Evolutionary conservation across 371 early-diverging fungal genomes (phyloP).

Genomic region (Rhizopus stolonifer): DNA sequence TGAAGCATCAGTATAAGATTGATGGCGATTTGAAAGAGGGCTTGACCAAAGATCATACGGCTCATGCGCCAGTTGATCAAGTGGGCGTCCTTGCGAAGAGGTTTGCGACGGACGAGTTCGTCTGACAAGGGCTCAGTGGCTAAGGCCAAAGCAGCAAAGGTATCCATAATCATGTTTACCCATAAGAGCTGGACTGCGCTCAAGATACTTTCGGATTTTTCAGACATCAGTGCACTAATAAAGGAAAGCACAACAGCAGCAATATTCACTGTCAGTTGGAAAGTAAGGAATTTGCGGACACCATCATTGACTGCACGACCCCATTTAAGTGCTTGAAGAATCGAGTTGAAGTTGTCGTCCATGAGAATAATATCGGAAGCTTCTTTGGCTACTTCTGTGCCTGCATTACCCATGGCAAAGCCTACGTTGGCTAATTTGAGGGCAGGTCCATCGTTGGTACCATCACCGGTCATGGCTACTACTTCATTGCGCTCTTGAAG

Average conservation of each 20-base stretch:
- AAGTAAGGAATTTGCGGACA: constrained; percentile 73
- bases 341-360: constrained; percentile 73
- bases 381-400: constrained; percentile 76
- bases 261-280: constrained; percentile 73
- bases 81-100: constrained; percentile 57
- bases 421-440: constrained; percentile 76
- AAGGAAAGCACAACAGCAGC: constrained; percentile 64
- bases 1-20: constrained; percentile 45
- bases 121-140: constrained; percentile 67
- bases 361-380: constrained; percentile 72
- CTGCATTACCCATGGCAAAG: constrained; percentile 75
- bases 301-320: constrained; percentile 72
- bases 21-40: constrained; percentile 54
- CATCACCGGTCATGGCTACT: constrained; percentile 81
- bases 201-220: constrained; percentile 44
- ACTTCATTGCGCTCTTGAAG: constrained; percentile 62
- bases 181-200: constrained; percentile 72
- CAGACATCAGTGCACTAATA: constrained; percentile 50
- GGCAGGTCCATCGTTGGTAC: constrained; percentile 72
- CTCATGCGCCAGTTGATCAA: constrained; percentile 66
- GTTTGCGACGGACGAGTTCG: constrained; percentile 55
- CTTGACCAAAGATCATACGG: constrained; percentile 64
- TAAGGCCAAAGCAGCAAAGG: constrained; percentile 68
- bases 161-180: constrained; percentile 79
- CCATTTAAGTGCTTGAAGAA: constrained; percentile 73